These are phyloP conservation scores for Neurospora discreta DNA, from an alignment of 495 filamentous ascomycete genomes.

Conservation along the genomic window DNA sequence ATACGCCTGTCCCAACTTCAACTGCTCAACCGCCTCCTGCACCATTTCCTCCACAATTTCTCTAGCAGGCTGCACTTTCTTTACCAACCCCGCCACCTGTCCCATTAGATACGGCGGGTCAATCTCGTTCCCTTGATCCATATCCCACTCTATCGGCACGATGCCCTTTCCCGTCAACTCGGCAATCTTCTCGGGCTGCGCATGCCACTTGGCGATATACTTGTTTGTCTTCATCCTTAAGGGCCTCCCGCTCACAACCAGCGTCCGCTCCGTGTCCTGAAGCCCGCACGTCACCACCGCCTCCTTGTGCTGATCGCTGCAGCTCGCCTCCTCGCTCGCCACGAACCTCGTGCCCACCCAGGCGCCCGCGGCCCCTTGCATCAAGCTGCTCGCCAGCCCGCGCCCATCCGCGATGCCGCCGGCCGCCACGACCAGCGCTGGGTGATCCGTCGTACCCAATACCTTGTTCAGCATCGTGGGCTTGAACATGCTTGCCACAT, in stretches of 20 bases:
- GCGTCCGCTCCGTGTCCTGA: conserved; percentile 63
- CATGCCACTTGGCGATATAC: conserved; percentile 71
- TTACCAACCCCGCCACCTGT: conserved; percentile 73
- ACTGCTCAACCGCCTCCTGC: conserved; percentile 57
- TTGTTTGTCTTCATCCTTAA: conserved; percentile 71
- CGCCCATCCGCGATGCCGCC: conserved; percentile 65
- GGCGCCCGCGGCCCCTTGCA: conserved; percentile 63
- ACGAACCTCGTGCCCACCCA: conserved; percentile 87
- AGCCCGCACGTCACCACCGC: conserved; percentile 65
- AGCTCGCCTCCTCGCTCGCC: conserved; percentile 64
- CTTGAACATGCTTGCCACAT: conserved; percentile 54
- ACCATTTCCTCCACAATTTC: conserved; percentile 83
- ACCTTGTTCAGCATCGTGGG: conserved; percentile 32
- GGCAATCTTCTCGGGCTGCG: conserved; percentile 56
- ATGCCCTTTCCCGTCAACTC: conserved; percentile 60
- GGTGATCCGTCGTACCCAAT: conserved; percentile 19
- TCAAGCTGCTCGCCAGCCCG: conserved; percentile 56
- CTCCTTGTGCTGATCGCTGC: conserved; percentile 66
- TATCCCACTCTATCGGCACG: conserved; percentile 68
- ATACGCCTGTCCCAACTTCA: conserved; percentile 47
- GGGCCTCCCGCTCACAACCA: conserved; percentile 70
- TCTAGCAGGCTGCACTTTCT: conserved; percentile 64
- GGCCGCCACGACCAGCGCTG: conserved; percentile 61
- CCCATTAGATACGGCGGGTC: conserved; percentile 86
- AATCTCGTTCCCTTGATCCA: conserved; percentile 63